Percentiles rank a stretch among this genome's conserved stretches.
Evolutionary conservation across 352 stramenopile genomes (phyloP).

Genomic region (Pythium chondricola): DNA sequence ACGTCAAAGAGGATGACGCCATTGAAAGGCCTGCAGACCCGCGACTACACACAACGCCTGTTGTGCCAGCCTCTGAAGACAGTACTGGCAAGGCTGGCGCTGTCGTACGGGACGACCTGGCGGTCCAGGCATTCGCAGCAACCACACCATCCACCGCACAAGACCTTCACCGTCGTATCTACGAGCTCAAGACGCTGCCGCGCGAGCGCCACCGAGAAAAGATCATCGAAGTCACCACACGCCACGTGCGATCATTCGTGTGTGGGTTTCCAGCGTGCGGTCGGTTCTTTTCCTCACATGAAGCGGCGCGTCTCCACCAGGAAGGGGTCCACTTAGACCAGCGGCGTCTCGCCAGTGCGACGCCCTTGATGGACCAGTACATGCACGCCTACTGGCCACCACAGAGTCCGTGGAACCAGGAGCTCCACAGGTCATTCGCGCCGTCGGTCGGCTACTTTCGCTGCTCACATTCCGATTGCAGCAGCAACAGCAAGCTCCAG

Average conservation of each 20-base stretch:
- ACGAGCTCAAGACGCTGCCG: constrained; percentile 61
- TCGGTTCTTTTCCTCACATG: constrained; percentile 54
- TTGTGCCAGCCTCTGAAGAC: not conserved
- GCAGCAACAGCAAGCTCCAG: constrained; percentile 24
- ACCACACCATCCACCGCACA: constrained; percentile 18
- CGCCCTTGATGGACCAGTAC: constrained; percentile 44
- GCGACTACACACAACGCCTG: constrained; percentile 2
- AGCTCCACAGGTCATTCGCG: constrained; percentile 10
- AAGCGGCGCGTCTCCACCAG: constrained; percentile 46
- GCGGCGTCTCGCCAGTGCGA: constrained; percentile 29
- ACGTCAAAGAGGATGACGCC: constrained; percentile 8
- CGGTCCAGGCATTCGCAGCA: constrained; percentile 1
- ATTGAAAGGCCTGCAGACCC: not conserved
- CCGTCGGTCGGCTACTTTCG: constrained; percentile 37
- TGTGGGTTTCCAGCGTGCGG: constrained; percentile 49
- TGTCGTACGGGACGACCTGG: not conserved
- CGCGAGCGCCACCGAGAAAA: constrained; percentile 32
- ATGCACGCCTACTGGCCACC: constrained; percentile 53
- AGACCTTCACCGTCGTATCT: constrained; percentile 51
- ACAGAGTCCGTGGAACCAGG: constrained; percentile 38
- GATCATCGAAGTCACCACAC: constrained; percentile 42
- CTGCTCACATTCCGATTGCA: constrained; percentile 28
- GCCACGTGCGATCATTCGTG: constrained; percentile 37
- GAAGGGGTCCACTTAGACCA: constrained; percentile 29
- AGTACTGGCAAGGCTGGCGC: not conserved